Base-by-base conservation (phyloP, 2,329 filamentous ascomycete genomes). In the Plectosphaerella cucumerina region DNA sequence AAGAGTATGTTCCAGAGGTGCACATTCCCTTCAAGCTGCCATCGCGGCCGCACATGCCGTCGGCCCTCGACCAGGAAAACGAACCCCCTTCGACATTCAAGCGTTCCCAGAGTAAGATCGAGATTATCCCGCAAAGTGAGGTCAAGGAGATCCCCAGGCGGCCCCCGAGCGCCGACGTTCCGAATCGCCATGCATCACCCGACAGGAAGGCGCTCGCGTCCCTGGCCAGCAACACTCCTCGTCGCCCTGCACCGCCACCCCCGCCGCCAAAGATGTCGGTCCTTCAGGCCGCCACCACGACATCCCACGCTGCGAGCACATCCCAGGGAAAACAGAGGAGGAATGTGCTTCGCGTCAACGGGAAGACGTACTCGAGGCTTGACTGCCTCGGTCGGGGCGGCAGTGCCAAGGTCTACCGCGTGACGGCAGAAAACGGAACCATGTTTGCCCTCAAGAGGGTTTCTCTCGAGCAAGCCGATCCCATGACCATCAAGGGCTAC, bases 241-340 rank as follows among this genome's bases (percentile, higher is more conserved):
- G 84, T 61, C 78, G 91, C 58, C 80, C 87, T 20, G 90, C 90
- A 1, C 87, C 86, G 0, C 86, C 84, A 0, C 93, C 93, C 3
- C 93, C 93, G 3, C 91, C 91, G 8, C 93, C 94, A 1, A 97
- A 97, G 69, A 97, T 97, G 93, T 94, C 89, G 1, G 87, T 96
- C 8, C 73, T 97, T n/a, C 91, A 97, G 58, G 87, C 92, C 3
- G 93, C 91, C 2, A 97, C 93, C 2, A 84, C 87, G 2, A 86
- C 85, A 11, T 90, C 88, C 4, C 92, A 92, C 14, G 89, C 90
- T 22, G 84, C 88, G 5, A 86, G 88, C 1, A 85, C 90, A 3
- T 80, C 83, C 4, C 88, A 92, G 62, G 75, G 74, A 20, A 80
- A 78, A 66, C 91, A 89, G 68, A 90, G 90, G 62, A 83, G 90